These are phyloP conservation scores for Agaricus blazei DNA, from an alignment of 768 basidiomycete species.

Conservation along the genomic window DNA sequence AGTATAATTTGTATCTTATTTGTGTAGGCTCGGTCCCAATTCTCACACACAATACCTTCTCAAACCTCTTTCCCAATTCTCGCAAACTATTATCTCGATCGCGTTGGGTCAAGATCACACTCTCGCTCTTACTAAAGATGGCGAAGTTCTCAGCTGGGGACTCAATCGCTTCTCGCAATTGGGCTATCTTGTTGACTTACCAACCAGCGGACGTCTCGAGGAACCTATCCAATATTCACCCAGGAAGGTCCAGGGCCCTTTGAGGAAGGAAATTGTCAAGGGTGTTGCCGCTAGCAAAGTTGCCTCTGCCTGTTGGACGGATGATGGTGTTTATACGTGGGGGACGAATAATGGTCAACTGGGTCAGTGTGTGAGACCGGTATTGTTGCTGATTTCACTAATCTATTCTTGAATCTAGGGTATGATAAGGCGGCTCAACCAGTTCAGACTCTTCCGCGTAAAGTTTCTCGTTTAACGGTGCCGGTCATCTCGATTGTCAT, in stretches of 20 bases:
- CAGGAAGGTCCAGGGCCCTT: constrained; percentile 62
- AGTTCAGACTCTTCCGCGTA: constrained; percentile 70
- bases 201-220: constrained; percentile 42
- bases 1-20: not conserved
- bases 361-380: constrained; percentile 37
- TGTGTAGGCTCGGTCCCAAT: constrained; percentile 59
- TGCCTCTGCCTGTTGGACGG: constrained; percentile 88
- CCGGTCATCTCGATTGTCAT: constrained; percentile 70
- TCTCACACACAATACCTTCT: constrained; percentile 79
- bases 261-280: constrained; percentile 73
- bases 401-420: constrained; percentile 33
- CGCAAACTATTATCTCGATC: constrained; percentile 55
- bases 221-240: constrained; percentile 77
- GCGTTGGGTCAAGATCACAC: constrained; percentile 96
- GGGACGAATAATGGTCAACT: constrained; percentile 92
- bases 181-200: constrained; percentile 74
- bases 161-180: constrained; percentile 85
- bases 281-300: constrained; percentile 87
- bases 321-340: constrained; percentile 74
- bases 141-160: constrained; percentile 90
- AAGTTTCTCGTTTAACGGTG: constrained; percentile 72
- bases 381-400: not conserved
- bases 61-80: constrained; percentile 52
- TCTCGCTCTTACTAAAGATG: constrained; percentile 70
- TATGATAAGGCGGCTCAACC: constrained; percentile 75